phyloP scores from a whole-genome alignment of 2,329 filamentous ascomycete species.

The Claviceps sp. region DNA sequence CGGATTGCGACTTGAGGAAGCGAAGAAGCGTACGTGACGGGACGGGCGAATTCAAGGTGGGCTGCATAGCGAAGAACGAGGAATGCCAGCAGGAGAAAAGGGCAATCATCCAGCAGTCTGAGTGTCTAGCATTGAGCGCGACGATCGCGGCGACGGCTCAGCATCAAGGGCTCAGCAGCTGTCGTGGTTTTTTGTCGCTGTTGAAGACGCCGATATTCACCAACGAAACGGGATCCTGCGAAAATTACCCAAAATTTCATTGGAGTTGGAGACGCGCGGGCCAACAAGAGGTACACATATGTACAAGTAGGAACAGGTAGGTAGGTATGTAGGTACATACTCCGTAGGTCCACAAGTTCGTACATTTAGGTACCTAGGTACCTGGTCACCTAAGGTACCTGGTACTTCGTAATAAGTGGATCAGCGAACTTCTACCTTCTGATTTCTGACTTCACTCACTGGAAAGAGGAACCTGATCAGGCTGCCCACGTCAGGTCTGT shows the following conservation, averaged over 20 bases:
- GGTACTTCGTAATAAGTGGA: too few relatives aligned
- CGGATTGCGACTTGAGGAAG: slow-evolving; percentile 60
- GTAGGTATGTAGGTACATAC: too few relatives aligned
- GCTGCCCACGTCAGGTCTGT: too few relatives aligned
- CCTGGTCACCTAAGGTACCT: too few relatives aligned
- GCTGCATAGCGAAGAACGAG: slow-evolving; percentile 26
- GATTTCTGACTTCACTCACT: too few relatives aligned
- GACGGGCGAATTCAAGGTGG: slow-evolving; percentile 28
- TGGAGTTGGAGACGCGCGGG: not conserved
- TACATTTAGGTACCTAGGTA: too few relatives aligned
- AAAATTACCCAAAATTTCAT: not conserved
- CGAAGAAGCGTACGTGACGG: slow-evolving; percentile 49
- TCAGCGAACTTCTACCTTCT: too few relatives aligned
- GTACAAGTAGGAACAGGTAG: too few relatives aligned
- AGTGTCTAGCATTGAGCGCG: slow-evolving; percentile 5
- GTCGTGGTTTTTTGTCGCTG: not conserved
- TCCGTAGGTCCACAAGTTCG: too few relatives aligned
- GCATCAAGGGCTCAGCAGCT: not conserved
- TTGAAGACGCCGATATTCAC: not conserved
- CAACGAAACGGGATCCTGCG: too few relatives aligned
- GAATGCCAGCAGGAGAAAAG: not conserved
- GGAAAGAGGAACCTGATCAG: too few relatives aligned
- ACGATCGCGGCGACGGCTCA: slow-evolving; percentile 5
- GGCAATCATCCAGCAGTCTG: not conserved
- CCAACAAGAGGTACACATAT: too few relatives aligned